Percentiles rank a stretch among this genome's conserved stretches.
These are phyloP conservation scores for Balansia obtecta DNA, from an alignment of 2,329 filamentous ascomycete genomes.

Conservation along the genomic window DNA sequence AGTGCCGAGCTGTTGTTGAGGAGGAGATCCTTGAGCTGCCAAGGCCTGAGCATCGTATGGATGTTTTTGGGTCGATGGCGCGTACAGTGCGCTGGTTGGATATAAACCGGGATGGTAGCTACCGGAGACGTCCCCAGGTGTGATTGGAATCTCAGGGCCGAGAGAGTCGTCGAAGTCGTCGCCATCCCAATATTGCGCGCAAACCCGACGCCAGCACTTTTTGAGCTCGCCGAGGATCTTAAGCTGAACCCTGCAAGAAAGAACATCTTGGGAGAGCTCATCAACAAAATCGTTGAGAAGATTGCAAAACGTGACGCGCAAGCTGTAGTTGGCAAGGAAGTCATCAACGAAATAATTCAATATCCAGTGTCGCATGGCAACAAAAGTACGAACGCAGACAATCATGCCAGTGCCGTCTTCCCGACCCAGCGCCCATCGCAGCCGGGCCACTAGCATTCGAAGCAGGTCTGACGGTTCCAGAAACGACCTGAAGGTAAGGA, in stretches of 20 bases:
- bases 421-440: constrained; percentile 75
- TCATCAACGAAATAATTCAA: constrained; percentile 96
- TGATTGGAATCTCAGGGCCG: constrained; percentile 53
- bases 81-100: constrained; percentile 39
- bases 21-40: constrained; percentile 10
- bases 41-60: constrained; percentile 29
- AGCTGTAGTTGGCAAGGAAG: constrained; percentile 63
- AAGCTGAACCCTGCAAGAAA: constrained; percentile 42
- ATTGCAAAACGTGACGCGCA: constrained; percentile 69
- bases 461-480: constrained; percentile 65
- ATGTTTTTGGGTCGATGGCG: constrained; percentile 29
- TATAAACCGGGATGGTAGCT: constrained; percentile 42
- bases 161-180: constrained; percentile 51
- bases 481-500: constrained; percentile 86
- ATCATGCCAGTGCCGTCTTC: constrained; percentile 79
- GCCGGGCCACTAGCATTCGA: constrained; percentile 69
- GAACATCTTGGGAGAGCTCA: constrained; percentile 35
- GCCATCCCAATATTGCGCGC: constrained; percentile 78
- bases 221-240: constrained; percentile 92
- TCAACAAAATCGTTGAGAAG: constrained; percentile 59
- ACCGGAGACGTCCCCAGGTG: constrained; percentile 62
- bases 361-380: constrained; percentile 92
- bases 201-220: constrained; percentile 91
- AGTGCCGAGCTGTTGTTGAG: constrained; percentile 14
- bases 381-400: constrained; percentile 91